Evolutionary conservation across 1,284 basidiomycete genomes (phyloP).

Genomic region (Thecaphora thlaspeos): DNA sequence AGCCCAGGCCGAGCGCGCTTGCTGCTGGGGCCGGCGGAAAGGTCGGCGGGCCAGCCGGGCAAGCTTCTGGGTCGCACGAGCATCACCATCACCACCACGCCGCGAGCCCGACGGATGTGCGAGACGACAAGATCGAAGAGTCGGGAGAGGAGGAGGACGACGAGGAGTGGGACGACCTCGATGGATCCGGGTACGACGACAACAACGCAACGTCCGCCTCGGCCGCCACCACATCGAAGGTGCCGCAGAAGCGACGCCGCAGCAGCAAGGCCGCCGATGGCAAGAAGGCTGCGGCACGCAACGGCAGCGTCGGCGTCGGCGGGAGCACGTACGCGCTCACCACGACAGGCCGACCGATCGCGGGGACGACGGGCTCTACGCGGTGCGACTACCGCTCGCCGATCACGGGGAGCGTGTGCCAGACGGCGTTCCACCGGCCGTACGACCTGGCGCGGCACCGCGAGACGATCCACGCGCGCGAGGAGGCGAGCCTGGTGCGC

Average conservation of each 20-base stretch:
- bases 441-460: constrained; percentile 56
- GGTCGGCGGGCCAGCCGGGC: too few relatives aligned
- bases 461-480: constrained; percentile 54
- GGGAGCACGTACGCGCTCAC: background rate
- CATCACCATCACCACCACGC: too few relatives aligned
- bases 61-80: too few relatives aligned
- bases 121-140: constrained; percentile 17
- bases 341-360: constrained; percentile 2
- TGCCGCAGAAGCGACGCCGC: constrained; percentile 2
- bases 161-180: constrained; percentile 15
- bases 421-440: constrained; percentile 54
- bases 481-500: constrained; percentile 49
- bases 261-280: background rate
- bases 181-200: constrained; percentile 30
- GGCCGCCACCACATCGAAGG: background rate
- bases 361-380: constrained; percentile 19
- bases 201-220: background rate
- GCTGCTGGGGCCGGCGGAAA: too few relatives aligned
- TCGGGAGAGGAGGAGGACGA: constrained; percentile 26
- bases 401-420: constrained; percentile 40
- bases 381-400: constrained; percentile 56
- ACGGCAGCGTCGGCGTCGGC: too few relatives aligned
- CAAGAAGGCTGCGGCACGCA: background rate
- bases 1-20: too few relatives aligned
- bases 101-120: background rate